These are phyloP conservation scores for Psilocybe cyanescens DNA, from an alignment of 768 basidiomycete species.

Conservation along the genomic window DNA sequence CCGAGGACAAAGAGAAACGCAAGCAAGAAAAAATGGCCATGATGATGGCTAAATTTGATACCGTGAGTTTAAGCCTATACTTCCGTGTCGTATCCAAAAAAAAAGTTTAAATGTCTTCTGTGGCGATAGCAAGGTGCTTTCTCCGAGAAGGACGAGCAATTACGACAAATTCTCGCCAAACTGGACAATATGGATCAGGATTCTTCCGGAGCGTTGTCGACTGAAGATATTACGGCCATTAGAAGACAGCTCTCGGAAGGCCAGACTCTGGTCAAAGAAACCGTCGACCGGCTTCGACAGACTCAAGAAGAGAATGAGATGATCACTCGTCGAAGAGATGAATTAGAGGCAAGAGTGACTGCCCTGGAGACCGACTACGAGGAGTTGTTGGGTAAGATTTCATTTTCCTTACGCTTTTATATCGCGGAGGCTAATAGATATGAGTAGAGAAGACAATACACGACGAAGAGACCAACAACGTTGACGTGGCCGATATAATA, in stretches of 20 bases:
- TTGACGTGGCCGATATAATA: slow-evolving; percentile 83
- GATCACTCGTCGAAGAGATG: slow-evolving; percentile 78
- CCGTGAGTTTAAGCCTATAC: slow-evolving; percentile 55
- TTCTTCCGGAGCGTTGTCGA: slow-evolving; percentile 61
- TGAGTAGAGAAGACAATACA: slow-evolving; percentile 86
- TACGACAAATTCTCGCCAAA: slow-evolving; percentile 82
- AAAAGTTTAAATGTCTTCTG: slow-evolving; percentile 13
- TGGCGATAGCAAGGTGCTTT: slow-evolving; percentile 80
- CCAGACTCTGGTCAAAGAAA: slow-evolving; percentile 84
- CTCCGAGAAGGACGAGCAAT: slow-evolving; percentile 94
- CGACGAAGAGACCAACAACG: slow-evolving; percentile 85
- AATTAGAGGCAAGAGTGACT: slow-evolving; percentile 81
- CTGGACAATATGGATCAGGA: slow-evolving; percentile 74
- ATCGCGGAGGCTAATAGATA: slow-evolving; percentile 4
- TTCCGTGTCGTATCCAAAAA: not conserved
- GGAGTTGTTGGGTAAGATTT: slow-evolving; percentile 87
- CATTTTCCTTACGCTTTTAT: not conserved
- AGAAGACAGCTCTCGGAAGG: slow-evolving; percentile 89
- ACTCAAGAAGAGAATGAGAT: slow-evolving; percentile 93
- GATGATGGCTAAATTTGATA: slow-evolving; percentile 99
- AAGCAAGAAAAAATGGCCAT: slow-evolving; percentile 99
- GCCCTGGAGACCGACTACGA: slow-evolving; percentile 94
- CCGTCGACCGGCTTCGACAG: slow-evolving; percentile 86
- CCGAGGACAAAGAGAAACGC: slow-evolving; percentile 97
- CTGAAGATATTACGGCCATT: slow-evolving; percentile 81